Base-by-base conservation (phyloP, 495 filamentous ascomycete species). In the Eremomyces bilateralis region DNA sequence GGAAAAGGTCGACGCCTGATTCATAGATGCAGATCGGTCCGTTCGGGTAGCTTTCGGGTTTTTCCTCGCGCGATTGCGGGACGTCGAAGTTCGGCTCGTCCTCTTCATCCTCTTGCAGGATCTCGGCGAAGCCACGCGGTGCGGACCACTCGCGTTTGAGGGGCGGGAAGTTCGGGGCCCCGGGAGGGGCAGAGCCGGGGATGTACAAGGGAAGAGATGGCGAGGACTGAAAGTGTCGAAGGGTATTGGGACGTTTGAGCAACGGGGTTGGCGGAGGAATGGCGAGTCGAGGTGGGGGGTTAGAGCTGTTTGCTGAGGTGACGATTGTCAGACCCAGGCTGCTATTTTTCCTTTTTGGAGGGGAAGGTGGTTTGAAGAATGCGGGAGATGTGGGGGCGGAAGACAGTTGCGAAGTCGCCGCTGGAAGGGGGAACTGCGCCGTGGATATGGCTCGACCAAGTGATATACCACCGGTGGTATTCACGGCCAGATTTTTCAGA, bases 21-120 rank as follows among this genome's bases (percentile, higher is more conserved):
- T 83, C 74, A 42, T 94, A 90, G 19, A 97, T 93, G 44, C 74
- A 72, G 15, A 94, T 76, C 0, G 88, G 88, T 0, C 88, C 88
- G 45, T 85, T 67, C 1, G 88, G 88, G 51, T 97, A 97, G 3
- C 81, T 81, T 16, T 83, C 82, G 3, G 81, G 72, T 58, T 84
- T 75, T 49, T 80, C 70, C 60, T 88, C 88, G 45, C 56, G 64
- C 24, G 73, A 73, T 29, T 84, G 69, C 11, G 79, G 65, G 34
- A 77, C 65, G 27, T 84, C 77, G 31, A 76, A 64, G 37, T 66
- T 66, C 34, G 59, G 70, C 47, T 94, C 84, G 47, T 93, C 84
- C 36, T 69, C 53, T 33, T 71, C 71, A 32, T 48, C 41, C 39
- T 48, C 42, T 15, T 39, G 21, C 2, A 45, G 49, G 10, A 46